These are phyloP conservation scores for Aspergillus calidoustus DNA, from an alignment of 2,329 filamentous ascomycete genomes.

Conservation along the genomic window DNA sequence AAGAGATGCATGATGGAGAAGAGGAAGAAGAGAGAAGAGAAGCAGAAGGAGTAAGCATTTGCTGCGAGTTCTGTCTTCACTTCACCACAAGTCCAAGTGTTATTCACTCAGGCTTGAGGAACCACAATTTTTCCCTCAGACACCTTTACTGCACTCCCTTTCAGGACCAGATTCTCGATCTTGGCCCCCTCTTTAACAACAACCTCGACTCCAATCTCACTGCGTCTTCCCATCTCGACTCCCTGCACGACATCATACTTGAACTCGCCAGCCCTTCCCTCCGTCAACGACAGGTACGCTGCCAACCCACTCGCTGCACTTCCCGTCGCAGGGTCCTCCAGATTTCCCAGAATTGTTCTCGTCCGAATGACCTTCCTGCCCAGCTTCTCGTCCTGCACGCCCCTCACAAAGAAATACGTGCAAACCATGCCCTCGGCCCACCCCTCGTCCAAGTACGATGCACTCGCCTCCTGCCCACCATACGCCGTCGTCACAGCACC, in stretches of 20 bases:
- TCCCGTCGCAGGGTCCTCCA: slow-evolving; percentile 50
- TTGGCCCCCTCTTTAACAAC: slow-evolving; percentile 21
- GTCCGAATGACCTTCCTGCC: slow-evolving; percentile 38
- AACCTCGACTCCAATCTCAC: slow-evolving; percentile 44
- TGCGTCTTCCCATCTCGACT: slow-evolving; percentile 66
- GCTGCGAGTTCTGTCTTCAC: not conserved
- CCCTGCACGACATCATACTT: slow-evolving; percentile 65
- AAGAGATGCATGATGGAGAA: not conserved
- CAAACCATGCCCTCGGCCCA: slow-evolving; percentile 36
- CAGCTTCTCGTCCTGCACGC: slow-evolving; percentile 64
- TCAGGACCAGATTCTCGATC: slow-evolving; percentile 41
- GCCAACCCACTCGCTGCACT: slow-evolving; percentile 64
- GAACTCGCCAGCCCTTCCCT: slow-evolving; percentile 33
- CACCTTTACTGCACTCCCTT: slow-evolving; percentile 41
- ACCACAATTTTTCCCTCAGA: slow-evolving; percentile 17
- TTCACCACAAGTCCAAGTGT: not conserved
- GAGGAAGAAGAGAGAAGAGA: not conserved
- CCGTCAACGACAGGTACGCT: slow-evolving; percentile 58
- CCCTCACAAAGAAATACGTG: slow-evolving; percentile 39
- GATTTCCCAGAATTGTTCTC: slow-evolving; percentile 33
- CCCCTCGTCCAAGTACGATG: slow-evolving; percentile 37
- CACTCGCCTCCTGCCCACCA: slow-evolving; percentile 26
- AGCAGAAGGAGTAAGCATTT: not conserved
- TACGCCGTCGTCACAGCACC: slow-evolving; percentile 36
- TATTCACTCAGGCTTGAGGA: slow-evolving; percentile 1